Percentiles rank a stretch among this genome's conserved stretches.
These are phyloP conservation scores for Arthrobotrys musiformis DNA, from an alignment of 2,329 filamentous ascomycete species.

Conservation along the genomic window DNA sequence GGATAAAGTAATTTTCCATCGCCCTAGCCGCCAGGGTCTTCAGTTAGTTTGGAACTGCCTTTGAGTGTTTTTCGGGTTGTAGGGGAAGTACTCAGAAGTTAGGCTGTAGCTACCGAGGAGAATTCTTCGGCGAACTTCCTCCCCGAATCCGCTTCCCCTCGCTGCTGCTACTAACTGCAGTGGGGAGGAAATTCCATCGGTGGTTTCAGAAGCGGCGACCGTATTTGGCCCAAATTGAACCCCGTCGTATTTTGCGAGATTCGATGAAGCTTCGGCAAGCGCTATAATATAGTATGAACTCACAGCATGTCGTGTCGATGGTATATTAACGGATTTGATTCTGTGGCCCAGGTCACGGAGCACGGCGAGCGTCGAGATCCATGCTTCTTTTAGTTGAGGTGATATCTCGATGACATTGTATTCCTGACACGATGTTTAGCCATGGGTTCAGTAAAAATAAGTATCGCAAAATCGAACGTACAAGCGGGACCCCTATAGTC, in stretches of 20 bases:
- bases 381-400: slow-evolving; percentile 74
- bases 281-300: slow-evolving; percentile 96
- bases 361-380: slow-evolving; percentile 71
- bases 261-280: slow-evolving; percentile 93
- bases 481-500: slow-evolving; percentile 68
- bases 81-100: slow-evolving; percentile 72
- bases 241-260: slow-evolving; percentile 95
- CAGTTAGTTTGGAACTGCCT: not conserved
- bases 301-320: slow-evolving; percentile 83
- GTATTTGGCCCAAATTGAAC: slow-evolving; percentile 80
- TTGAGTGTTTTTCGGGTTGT: not conserved
- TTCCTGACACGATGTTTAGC: slow-evolving; percentile 68
- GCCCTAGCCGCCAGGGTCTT: slow-evolving; percentile 63
- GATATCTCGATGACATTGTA: slow-evolving; percentile 90
- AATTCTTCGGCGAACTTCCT: slow-evolving; percentile 86
- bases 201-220: not conserved
- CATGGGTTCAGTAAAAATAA: not conserved
- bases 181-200: not conserved
- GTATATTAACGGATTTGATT: slow-evolving; percentile 80
- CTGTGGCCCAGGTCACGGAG: slow-evolving; percentile 75
- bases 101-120: slow-evolving; percentile 89
- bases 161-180: slow-evolving; percentile 67
- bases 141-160: slow-evolving; percentile 79
- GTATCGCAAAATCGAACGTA: not conserved
- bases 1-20: slow-evolving; percentile 95